Percentiles rank a stretch among this genome's conserved stretches.
phyloP scores from a whole-genome alignment of 441 rosid genomes.

The Bocquillonia castaneifolia region DNA sequence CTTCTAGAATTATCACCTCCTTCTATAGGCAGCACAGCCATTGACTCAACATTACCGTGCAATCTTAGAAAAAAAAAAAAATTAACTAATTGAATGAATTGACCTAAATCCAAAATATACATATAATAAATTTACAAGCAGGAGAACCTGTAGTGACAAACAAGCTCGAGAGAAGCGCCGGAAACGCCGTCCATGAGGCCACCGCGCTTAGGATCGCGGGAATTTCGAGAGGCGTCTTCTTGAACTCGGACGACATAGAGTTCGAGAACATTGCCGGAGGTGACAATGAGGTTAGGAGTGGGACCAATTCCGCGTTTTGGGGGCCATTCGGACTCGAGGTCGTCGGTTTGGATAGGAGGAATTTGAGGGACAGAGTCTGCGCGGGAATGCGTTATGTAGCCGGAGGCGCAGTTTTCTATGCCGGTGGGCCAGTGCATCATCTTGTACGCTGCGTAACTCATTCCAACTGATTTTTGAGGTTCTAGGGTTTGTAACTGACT shows the following conservation, averaged over 20 bases:
- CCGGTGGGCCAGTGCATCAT: conserved; percentile 99
- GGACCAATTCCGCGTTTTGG: conserved; percentile 62
- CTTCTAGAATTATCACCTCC: conserved; percentile 62
- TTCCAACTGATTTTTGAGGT: conserved; percentile 22
- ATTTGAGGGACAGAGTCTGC: conserved; percentile 59
- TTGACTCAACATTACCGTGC: conserved; percentile 89
- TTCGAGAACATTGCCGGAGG: conserved; percentile 81
- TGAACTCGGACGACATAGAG: conserved; percentile 78
- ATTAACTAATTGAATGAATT: not conserved
- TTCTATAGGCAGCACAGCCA: conserved; percentile 67
- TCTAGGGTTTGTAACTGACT: conserved; percentile 28
- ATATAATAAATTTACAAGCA: not conserved
- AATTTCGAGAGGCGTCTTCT: conserved; percentile 51
- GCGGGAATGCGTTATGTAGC: conserved; percentile 71
- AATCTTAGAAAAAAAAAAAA: conserved; percentile 39
- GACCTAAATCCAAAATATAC: not conserved
- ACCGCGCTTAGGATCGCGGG: conserved; percentile 56
- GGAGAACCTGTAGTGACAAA: conserved; percentile 73
- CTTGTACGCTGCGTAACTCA: conserved; percentile 95
- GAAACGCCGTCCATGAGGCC: conserved; percentile 77
- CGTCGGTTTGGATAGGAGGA: conserved; percentile 50
- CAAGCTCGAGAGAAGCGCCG: conserved; percentile 89
- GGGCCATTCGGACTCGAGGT: conserved; percentile 65
- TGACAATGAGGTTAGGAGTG: conserved; percentile 66
- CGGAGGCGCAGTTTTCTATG: conserved; percentile 79